Base-by-base conservation (phyloP, 2,329 filamentous ascomycete genomes). In the Paraconiothyrium brasiliense region DNA sequence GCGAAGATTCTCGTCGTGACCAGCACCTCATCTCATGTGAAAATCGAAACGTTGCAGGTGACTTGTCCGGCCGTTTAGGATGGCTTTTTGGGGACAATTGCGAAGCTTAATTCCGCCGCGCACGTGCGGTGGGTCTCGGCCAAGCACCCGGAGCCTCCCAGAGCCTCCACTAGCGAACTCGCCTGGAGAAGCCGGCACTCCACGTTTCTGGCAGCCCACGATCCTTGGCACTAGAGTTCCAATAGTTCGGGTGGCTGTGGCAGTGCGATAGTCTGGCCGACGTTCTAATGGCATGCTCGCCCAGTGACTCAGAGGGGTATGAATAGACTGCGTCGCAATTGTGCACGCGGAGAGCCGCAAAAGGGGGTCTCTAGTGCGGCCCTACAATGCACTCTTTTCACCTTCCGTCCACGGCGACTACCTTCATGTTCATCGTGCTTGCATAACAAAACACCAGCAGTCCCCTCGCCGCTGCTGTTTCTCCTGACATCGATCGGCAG, bases 161-260 rank as follows among this genome's bases (percentile, higher is more conserved):
- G 37, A 54, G 16, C 51, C 39, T 46, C 49, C 37, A 35, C 20
- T 55, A 46, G 16, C 39, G 27, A 30, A 41, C 39, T 41, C 39
- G 39, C 16, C 39, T 41, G 39, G 39, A 41, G 52, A 34, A 14
- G 44, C n/a, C 39, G 24, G 39, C 16, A 34, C 52, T 46, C 52
- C 52, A 35, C 24, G 27, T 55, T 35, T 35, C 16, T 14, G 39
- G 39, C 11, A 55, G 14, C 27, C 52, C 52, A 55, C 52, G 52
- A 55, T 55, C 52, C 52, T 55, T 55, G 52, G 52, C 52, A 35
- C 52, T 13, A 14, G 51, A 39, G 39, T 44, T 44, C 27, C 39
- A 55, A 44, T 46, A 55, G 39, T 24, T 55, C 27, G 39, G 39
- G 39, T 55, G 52, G 52, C 50, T 41, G 50, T 54, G 52, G 52